phyloP scores from a whole-genome alignment of 2,329 filamentous ascomycete species.

The Didymella pinodella region DNA sequence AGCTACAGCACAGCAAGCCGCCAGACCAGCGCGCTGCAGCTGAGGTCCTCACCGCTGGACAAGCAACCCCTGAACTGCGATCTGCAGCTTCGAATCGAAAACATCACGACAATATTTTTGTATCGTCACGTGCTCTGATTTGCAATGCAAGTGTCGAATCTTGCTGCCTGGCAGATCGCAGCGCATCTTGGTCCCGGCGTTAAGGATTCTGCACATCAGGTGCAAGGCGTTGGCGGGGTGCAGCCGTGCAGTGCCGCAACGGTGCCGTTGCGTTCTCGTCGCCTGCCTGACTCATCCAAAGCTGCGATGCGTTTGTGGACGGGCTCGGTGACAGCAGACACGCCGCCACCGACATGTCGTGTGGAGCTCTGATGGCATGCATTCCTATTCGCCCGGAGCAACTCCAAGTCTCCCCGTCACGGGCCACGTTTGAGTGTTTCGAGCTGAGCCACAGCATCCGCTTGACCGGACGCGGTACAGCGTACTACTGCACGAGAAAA shows the following conservation, averaged over 20 bases:
- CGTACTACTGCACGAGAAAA: conserved; percentile 33
- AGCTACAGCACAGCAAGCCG: conserved; percentile 14
- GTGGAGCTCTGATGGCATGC: conserved; percentile 1
- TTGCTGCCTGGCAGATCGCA: conserved; percentile 1
- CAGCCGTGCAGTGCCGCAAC: conserved; percentile 7
- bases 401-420: conserved; percentile 26
- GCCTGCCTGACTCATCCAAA: conserved; percentile 33
- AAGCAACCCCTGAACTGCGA: conserved; percentile 12
- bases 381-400: conserved; percentile 31
- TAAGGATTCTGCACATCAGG: conserved; percentile 29
- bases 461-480: conserved; percentile 24
- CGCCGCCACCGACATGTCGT: conserved; percentile 32
- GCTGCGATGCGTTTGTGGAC: conserved; percentile 6
- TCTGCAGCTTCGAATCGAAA: conserved; percentile 7
- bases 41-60: conserved; percentile 16
- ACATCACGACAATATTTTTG: conserved; percentile 13
- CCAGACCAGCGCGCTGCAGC: conserved; percentile 13
- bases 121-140: conserved; percentile 21
- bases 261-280: conserved; percentile 38
- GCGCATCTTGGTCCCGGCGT: conserved; percentile 3
- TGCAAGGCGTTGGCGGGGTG: conserved; percentile 24
- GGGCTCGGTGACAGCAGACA: conserved; percentile 31
- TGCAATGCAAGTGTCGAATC: background rate
- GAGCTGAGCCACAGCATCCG: conserved; percentile 21
- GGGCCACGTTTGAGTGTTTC: conserved; percentile 6